Conservation (phyloP, 192 early-diverging fungal genomes). For the Rhizophagus sp. region DNA sequence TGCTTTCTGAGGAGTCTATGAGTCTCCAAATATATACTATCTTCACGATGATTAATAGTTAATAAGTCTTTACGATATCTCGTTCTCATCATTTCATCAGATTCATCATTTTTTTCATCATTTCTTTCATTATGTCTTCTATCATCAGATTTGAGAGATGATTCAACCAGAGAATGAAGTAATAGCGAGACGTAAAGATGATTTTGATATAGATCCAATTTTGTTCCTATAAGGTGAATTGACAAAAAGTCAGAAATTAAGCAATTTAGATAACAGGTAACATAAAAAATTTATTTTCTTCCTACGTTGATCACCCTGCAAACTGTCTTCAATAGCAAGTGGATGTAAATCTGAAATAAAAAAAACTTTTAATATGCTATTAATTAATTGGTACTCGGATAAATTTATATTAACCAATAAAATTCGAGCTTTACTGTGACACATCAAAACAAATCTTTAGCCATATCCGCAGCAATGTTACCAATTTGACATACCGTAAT, state of each 20-base stretch:
- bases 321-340: constrained; percentile 37
- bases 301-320: constrained; percentile 14
- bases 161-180: constrained; percentile 18
- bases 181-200: constrained; percentile 34
- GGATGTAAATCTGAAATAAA: constrained; percentile 37
- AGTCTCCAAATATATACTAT: constrained; percentile 7
- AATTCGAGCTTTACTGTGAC: too few species aligned
- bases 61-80: constrained; percentile 11
- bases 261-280: neutral
- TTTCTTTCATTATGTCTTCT: neutral
- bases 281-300: neutral
- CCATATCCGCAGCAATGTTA: too few species aligned
- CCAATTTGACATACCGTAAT: constrained; percentile 33
- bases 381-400: neutral
- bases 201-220: constrained; percentile 30
- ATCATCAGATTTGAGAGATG: neutral
- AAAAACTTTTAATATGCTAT: too few species aligned
- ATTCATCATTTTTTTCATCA: neutral
- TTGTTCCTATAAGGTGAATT: constrained; percentile 15
- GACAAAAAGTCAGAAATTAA: neutral
- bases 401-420: too few species aligned
- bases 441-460: too few species aligned
- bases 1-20: constrained; percentile 13
- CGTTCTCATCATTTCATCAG: neutral
- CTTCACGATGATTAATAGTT: constrained; percentile 2